Base-by-base conservation (phyloP, 169 alveolate species). In the Babesia divergens region DNA sequence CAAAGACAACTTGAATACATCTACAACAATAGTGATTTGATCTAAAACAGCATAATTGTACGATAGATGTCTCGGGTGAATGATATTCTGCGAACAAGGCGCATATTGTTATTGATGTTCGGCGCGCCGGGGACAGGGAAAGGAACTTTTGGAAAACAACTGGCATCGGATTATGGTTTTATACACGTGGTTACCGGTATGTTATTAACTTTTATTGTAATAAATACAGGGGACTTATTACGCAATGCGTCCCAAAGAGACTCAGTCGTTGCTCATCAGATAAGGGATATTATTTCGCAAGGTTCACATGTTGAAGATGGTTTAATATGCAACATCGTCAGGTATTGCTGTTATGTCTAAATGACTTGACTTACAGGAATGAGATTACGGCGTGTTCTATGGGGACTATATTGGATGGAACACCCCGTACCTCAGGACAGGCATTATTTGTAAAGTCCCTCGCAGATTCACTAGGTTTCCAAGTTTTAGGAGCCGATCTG, bases 51-150 rank as follows among this genome's bases (percentile, higher is more conserved):
- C 47, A 40, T 40, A 40, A 16, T 40, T 40, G 47, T 40, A 40
- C 16, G 16, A 40, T 40, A 40, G 47, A 40, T 40, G 47, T 40
- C 47, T n/a, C 11, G n/a, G 58, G n/a, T 20, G 11, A 13, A 18
- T 50, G 58, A 20, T 50, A 18, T 18, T 11, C 56, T 62, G 13
- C 9, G 14, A 20, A 34, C 32, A 11, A 64, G 29, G 9, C 56
- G 84, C 26, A 7, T 72, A 4, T 47, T 72, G 7, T 18, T 72
- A 60, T 31, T 70, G 35, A 40, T 70, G 29, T 70, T 72, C 20
- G 84, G 84, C 6, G 54, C 84, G 16, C 84, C 84, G 24, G 84
- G 84, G 7, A 44, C 62, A 31, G 84, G 84, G 7, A 72, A 72
- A 43, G 76, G 84, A 18, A 62, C 84, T 9, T 72, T 62, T 66